Evolutionary conservation across 768 basidiomycete species (phyloP).

Genomic region (Mycena galopus): DNA sequence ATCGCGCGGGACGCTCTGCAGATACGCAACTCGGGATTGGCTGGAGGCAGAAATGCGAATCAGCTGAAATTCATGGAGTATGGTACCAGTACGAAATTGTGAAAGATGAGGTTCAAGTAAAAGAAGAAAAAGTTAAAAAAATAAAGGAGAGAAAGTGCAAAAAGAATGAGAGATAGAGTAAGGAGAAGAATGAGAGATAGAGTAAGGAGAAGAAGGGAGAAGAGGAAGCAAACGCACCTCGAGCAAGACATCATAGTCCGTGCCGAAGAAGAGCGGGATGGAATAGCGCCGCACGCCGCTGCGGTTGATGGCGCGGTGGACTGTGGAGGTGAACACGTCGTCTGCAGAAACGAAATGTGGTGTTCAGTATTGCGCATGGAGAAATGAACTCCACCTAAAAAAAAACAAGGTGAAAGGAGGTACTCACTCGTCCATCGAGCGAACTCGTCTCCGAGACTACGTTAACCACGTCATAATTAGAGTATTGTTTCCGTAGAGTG

Average conservation of each 20-base stretch:
- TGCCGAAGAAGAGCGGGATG: conserved; percentile 92
- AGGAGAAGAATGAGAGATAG: no score
- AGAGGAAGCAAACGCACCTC: conserved; percentile 73
- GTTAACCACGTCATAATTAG: background rate
- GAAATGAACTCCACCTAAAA: background rate
- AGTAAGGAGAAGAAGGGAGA: no score
- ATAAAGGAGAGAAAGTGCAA: background rate
- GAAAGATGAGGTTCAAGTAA: no score
- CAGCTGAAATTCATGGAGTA: no score
- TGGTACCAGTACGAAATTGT: no score
- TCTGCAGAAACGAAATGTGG: conserved; percentile 56
- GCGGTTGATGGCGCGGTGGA: conserved; percentile 88
- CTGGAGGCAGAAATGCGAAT: conserved; percentile 36
- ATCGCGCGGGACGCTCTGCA: conserved; percentile 53
- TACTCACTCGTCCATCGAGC: conserved; percentile 88
- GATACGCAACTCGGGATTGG: conserved; percentile 55
- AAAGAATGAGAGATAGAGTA: no score
- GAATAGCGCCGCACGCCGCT: conserved; percentile 81
- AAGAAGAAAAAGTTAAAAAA: background rate
- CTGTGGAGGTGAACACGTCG: conserved; percentile 90
- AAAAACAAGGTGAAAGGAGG: background rate
- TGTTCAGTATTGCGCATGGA: no score
- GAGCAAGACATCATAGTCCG: conserved; percentile 85
- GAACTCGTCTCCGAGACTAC: conserved; percentile 85
- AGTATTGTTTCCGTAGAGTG: background rate